Evolutionary conservation across 2,329 filamentous ascomycete genomes (phyloP).

Genomic region (Cryphonectria radicalis): DNA sequence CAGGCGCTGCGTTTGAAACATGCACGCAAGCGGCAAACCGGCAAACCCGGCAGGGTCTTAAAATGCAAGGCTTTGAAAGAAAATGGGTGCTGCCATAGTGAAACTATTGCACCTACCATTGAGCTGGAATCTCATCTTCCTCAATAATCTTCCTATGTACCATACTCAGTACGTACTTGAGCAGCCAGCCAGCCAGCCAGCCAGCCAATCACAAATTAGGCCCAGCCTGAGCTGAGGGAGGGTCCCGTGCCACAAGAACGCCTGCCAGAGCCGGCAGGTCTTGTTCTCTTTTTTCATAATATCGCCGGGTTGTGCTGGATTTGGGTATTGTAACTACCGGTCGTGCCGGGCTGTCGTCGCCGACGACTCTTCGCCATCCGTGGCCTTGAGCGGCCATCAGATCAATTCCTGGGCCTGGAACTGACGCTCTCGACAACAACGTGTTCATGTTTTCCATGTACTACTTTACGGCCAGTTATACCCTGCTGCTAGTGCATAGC

Average conservation of each 20-base stretch:
- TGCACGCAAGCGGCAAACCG: conserved; percentile 4
- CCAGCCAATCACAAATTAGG: not conserved
- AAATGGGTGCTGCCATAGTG: not conserved
- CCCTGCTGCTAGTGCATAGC: not conserved
- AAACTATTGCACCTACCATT: not conserved
- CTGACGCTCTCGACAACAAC: not conserved
- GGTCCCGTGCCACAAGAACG: no score
- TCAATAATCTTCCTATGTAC: no score
- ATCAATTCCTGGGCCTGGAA: no score
- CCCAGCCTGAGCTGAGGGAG: not conserved
- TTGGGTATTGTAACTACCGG: not conserved
- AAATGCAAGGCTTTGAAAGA: not conserved
- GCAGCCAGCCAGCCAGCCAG: not conserved
- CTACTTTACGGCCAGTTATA: not conserved
- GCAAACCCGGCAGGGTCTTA: not conserved
- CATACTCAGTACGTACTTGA: not conserved
- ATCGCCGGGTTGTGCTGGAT: no score
- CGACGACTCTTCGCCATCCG: no score
- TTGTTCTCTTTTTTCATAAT: not conserved
- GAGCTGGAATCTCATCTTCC: not conserved
- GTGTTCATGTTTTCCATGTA: not conserved
- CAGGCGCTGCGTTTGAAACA: not conserved
- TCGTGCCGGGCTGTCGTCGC: no score
- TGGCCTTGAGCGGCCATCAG: no score
- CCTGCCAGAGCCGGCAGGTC: not conserved